Evolutionary conservation across 202 grass and related monocot genomes (phyloP).

Genomic region (Eragrostis tef): DNA sequence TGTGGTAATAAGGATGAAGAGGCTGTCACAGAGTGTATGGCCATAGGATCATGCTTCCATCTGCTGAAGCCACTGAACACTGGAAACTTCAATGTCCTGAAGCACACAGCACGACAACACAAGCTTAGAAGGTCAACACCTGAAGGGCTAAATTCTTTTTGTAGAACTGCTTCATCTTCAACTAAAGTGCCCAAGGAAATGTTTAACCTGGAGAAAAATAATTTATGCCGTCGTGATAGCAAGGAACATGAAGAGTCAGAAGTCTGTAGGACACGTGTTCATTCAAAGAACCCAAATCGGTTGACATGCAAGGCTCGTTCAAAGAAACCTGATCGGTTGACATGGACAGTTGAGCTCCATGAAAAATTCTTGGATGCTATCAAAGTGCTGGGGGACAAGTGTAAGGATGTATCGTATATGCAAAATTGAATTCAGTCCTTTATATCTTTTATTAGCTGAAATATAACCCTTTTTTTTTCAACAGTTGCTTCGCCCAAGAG

Average conservation of each 20-base stretch:
- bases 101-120: constrained; percentile 33
- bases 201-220: neutral
- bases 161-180: constrained; percentile 35
- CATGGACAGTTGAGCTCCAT: constrained; percentile 48
- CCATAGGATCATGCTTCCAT: constrained; percentile 41
- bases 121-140: constrained; percentile 40
- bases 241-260: constrained; percentile 26
- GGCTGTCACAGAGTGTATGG: constrained; percentile 30
- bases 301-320: constrained; percentile 20
- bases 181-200: constrained; percentile 13
- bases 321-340: constrained; percentile 2
- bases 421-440: constrained; percentile 32
- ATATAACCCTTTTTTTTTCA: constrained; percentile 24
- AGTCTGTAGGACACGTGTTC: neutral
- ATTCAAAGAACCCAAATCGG: constrained; percentile 16
- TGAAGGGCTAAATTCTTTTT: constrained; percentile 16
- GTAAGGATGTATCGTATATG: constrained; percentile 43
- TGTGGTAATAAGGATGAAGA: constrained; percentile 36
- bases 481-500: constrained; percentile 37
- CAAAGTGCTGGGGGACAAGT: constrained; percentile 30
- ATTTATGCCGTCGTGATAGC: neutral
- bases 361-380: constrained; percentile 52
- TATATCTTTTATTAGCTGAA: constrained; percentile 44
- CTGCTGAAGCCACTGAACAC: constrained; percentile 46
- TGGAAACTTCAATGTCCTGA: constrained; percentile 34